Evolutionary conservation across 345 rosid species (phyloP), one percentile per base, ranked within the genome.

Genomic region (Corymbia maculata): DNA sequence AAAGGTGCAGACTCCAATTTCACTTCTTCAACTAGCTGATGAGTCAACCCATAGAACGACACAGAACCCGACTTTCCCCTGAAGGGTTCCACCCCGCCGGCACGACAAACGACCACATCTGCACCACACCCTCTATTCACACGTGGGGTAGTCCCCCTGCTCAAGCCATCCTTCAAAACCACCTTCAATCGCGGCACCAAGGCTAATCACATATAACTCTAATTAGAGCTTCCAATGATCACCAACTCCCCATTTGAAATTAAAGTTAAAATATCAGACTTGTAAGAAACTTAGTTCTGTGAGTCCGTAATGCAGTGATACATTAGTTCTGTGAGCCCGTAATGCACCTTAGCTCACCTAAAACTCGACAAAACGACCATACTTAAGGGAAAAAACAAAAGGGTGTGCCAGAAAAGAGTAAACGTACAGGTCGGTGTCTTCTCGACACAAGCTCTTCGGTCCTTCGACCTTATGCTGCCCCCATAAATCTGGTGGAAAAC

Each of bases 11-110:
- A 95, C 51, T 93, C 92, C 86, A 96, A 90, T 85, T 91, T 94
- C 84, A 93, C 92, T 90, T 95, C 98, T 91, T 97, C 99, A 80
- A 94, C 94, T 6, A 94, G 92, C 90, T 96, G 97, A 86, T 96
- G 94, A 85, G 96, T 93, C 90, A 94, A 79, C 10, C 99, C 99
- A 87, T 88, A 68, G 91, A 95, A 97, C 11, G 99, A 95, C 90
- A 95, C 89, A 8, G 96, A 96, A 87, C 99, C 98, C 5, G 99
- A 90, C 91, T 97, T 95, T 11, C 99, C 99, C 61, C 92, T 94
- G 87, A 94, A 94, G 16, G 95, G 91, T 90, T 96, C 98, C 91
- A 88, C 87, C 87, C 92, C 95, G 87, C 90, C 88, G 85, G 64
- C 89, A 50, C 87, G 87, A 51, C 50, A 57, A 79, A 89, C 80